Conservation (phyloP, 2,329 filamentous ascomycete genomes). For the Ophiostoma piceae region DNA sequence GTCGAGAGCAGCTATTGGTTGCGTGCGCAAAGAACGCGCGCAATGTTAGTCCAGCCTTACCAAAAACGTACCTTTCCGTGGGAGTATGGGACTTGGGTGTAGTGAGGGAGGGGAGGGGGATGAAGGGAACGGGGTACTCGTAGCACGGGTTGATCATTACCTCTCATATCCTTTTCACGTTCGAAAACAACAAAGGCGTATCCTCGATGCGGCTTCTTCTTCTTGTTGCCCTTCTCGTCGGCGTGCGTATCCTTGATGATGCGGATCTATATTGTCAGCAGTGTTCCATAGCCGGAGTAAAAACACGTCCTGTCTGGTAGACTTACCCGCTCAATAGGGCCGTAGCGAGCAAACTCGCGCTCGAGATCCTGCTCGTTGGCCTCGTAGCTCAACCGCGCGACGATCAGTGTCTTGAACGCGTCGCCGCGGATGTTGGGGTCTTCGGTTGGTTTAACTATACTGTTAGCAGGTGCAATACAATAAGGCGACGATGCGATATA, state of each 20-base stretch:
- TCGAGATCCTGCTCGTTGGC: constrained; percentile 85
- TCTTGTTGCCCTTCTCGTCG: constrained; percentile 64
- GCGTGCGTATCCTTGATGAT: constrained; percentile 74
- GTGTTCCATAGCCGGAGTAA: constrained; percentile 5
- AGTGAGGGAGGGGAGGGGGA: constrained; percentile 33
- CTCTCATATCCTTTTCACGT: constrained; percentile 98
- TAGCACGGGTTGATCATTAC: constrained; percentile 50
- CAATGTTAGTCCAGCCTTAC: constrained; percentile 66
- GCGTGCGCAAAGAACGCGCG: constrained; percentile 45
- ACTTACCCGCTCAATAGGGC: constrained; percentile 83
- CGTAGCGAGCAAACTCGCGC: constrained; percentile 87
- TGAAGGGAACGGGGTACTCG: background rate
- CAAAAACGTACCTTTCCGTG: constrained; percentile 37
- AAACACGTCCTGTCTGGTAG: background rate
- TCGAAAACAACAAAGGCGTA: constrained; percentile 98
- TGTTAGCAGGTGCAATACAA: background rate
- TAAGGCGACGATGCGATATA: background rate
- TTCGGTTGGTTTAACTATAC: constrained; percentile 68
- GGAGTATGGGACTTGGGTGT: constrained; percentile 29
- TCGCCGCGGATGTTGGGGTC: constrained; percentile 89
- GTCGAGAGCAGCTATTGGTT: constrained; percentile 76
- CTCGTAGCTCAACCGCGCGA: constrained; percentile 84
- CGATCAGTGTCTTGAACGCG: constrained; percentile 90
- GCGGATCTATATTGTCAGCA: constrained; percentile 60
- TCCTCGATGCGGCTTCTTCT: constrained; percentile 75